A percentile compares a stretch with the other conserved stretches of the same genome.
These are phyloP conservation scores for Halophytophthora polymorphica DNA, from an alignment of 352 stramenopile genomes.

Conservation along the genomic window DNA sequence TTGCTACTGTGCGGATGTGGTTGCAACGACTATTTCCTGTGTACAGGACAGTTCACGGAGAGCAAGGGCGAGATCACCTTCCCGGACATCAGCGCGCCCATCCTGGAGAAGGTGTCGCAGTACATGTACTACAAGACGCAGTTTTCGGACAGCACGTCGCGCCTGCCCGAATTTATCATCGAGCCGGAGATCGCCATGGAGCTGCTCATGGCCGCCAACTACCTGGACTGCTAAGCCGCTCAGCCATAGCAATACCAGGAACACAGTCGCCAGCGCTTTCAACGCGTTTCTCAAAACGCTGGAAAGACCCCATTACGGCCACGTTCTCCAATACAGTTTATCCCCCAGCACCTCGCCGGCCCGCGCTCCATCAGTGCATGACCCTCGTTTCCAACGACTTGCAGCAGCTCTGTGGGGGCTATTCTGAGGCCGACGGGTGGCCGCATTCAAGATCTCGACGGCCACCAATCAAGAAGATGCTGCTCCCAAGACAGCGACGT, in stretches of 20 bases:
- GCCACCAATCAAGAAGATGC: conserved; percentile 10
- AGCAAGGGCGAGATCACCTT: conserved; percentile 97
- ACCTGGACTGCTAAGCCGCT: conserved; percentile 85
- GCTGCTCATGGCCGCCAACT: conserved; percentile 97
- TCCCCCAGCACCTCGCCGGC: conserved; percentile 8
- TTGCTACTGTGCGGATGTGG: background rate
- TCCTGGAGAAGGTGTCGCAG: conserved; percentile 97
- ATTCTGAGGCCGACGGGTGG: conserved; percentile 22
- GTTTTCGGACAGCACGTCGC: conserved; percentile 92
- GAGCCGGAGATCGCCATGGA: conserved; percentile 97
- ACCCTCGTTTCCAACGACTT: background rate
- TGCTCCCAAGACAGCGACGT: conserved; percentile 33
- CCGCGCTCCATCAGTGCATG: no score
- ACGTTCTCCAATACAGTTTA: conserved; percentile 24
- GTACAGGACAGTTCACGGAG: conserved; percentile 87
- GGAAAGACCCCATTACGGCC: background rate
- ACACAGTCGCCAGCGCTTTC: background rate
- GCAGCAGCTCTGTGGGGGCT: conserved; percentile 2
- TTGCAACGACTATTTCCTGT: background rate
- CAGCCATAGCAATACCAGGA: background rate
- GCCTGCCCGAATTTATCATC: conserved; percentile 97
- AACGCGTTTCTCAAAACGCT: background rate
- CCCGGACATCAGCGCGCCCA: conserved; percentile 93
- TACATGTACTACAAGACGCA: conserved; percentile 99
- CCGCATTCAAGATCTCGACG: background rate